Percentiles rank a stretch among this genome's conserved stretches.
These are phyloP conservation scores for Clarireedia sp. DNA, from an alignment of 2,329 filamentous ascomycete genomes.

Conservation along the genomic window DNA sequence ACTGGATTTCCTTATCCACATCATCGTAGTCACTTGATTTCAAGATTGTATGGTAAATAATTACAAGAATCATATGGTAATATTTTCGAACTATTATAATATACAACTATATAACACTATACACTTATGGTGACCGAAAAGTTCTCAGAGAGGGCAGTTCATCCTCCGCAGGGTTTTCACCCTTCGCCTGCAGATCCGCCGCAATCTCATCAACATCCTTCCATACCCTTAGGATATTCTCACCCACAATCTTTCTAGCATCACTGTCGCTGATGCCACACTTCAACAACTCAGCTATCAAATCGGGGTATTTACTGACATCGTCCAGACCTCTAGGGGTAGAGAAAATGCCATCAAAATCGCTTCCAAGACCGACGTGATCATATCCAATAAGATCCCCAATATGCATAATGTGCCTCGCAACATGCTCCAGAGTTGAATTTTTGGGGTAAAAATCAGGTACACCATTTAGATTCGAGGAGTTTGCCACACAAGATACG, in stretches of 20 bases:
- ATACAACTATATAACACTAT: no score
- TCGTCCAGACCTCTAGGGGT: slow-evolving; percentile 74
- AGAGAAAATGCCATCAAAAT: slow-evolving; percentile 70
- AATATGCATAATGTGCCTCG: slow-evolving; percentile 73
- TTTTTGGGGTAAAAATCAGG: slow-evolving; percentile 61
- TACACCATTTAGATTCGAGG: slow-evolving; percentile 52
- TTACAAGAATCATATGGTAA: no score
- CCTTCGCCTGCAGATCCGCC: slow-evolving; percentile 51
- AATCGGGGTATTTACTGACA: slow-evolving; percentile 71
- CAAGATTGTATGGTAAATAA: no score
- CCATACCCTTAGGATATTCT: slow-evolving; percentile 82
- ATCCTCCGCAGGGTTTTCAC: slow-evolving; percentile 42
- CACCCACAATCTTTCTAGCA: slow-evolving; percentile 66
- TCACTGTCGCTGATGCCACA: slow-evolving; percentile 69
- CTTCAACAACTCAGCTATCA: slow-evolving; percentile 67
- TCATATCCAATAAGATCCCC: slow-evolving; percentile 78
- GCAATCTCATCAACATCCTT: slow-evolving; percentile 67
- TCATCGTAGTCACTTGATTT: no score
- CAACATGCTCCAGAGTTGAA: slow-evolving; percentile 69
- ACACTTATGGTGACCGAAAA: no score
- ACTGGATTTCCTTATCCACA: no score
- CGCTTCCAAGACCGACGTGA: slow-evolving; percentile 79
- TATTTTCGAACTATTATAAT: no score
- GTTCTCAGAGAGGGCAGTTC: slow-evolving; percentile 28
- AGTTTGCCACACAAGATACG: slow-evolving; percentile 56